phyloP scores from a whole-genome alignment of 805 yeast species.

The Vanderwaltozyma yarrowii region DNA sequence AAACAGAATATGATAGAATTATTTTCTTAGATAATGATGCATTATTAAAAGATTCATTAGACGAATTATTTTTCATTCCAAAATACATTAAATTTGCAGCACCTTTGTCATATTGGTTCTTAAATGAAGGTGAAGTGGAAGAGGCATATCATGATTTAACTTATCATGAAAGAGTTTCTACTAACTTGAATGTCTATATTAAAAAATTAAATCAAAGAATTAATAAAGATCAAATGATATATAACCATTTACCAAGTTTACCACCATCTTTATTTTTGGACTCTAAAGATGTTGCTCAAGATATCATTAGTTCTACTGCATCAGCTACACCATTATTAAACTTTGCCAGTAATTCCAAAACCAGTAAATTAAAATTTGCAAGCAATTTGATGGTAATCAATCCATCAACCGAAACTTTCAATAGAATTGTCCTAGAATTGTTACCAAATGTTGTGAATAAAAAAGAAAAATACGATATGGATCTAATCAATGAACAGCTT shows the following conservation, averaged over 20 bases:
- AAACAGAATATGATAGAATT: constrained; percentile 40
- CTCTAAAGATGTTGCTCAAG: constrained; percentile 22
- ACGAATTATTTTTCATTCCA: constrained; percentile 44
- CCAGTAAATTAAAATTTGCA: constrained; percentile 24
- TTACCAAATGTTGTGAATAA: constrained; percentile 13
- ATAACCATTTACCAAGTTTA: constrained; percentile 32
- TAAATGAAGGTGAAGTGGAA: constrained; percentile 20
- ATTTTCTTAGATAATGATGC: constrained; percentile 54
- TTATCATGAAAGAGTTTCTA: constrained; percentile 11
- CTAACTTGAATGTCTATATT: constrained; percentile 18
- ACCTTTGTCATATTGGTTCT: constrained; percentile 36
- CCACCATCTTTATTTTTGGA: constrained; percentile 19
- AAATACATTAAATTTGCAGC: constrained; percentile 35
- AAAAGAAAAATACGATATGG: constrained; percentile 22
- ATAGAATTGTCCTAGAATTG: constrained; percentile 12
- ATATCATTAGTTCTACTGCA: constrained; percentile 19
- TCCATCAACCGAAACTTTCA: constrained; percentile 32
- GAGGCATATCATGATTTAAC: constrained; percentile 13
- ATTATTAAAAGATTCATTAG: constrained; percentile 33
- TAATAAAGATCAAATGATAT: constrained; percentile 21
- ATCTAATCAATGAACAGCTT: constrained; percentile 22
- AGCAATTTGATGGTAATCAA: constrained; percentile 51
- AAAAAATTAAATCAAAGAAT: constrained; percentile 14
- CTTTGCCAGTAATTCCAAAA: constrained; percentile 7
- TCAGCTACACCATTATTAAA: constrained; percentile 18